Evolutionary conservation across 1,284 basidiomycete species (phyloP).

Genomic region (Marasmius tenuissimus): DNA sequence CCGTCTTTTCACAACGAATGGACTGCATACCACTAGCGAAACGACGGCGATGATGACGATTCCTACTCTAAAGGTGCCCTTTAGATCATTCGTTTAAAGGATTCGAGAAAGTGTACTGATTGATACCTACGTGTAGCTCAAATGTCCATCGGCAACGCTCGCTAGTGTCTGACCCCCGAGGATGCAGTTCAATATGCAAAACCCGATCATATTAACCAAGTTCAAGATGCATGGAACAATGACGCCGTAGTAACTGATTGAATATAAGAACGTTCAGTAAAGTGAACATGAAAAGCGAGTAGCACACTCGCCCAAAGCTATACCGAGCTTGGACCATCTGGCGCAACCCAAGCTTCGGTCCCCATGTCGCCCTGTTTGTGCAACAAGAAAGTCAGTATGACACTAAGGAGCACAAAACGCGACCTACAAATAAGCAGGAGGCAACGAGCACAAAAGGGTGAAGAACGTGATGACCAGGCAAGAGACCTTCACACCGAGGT

Average conservation of each 20-base stretch:
- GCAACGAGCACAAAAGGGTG: constrained; percentile 56
- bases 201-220: constrained; percentile 65
- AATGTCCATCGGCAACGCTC: constrained; percentile 62
- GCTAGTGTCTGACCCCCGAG: constrained; percentile 79
- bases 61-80: constrained; percentile 58
- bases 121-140: constrained; percentile 64
- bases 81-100: too few relatives aligned
- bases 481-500: constrained; percentile 68
- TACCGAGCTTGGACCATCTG: constrained; percentile 85
- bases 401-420: not conserved
- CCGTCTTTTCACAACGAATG: constrained; percentile 1
- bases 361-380: constrained; percentile 68
- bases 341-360: constrained; percentile 80
- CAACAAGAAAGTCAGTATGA: not conserved
- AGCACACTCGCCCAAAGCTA: constrained; percentile 64
- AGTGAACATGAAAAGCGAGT: too few relatives aligned
- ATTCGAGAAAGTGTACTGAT: not conserved
- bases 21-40: constrained; percentile 62
- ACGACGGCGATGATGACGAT: constrained; percentile 85
- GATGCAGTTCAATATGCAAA: constrained; percentile 77
- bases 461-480: constrained; percentile 78
- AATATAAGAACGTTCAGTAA: not conserved
- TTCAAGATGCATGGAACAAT: constrained; percentile 67
- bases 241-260: constrained; percentile 62
- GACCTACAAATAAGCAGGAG: constrained; percentile 62